Evolutionary conservation across 2,329 filamentous ascomycete species (phyloP), one percentile per base, ranked within the genome.

Genomic region (Neocatenulostroma microsporum): DNA sequence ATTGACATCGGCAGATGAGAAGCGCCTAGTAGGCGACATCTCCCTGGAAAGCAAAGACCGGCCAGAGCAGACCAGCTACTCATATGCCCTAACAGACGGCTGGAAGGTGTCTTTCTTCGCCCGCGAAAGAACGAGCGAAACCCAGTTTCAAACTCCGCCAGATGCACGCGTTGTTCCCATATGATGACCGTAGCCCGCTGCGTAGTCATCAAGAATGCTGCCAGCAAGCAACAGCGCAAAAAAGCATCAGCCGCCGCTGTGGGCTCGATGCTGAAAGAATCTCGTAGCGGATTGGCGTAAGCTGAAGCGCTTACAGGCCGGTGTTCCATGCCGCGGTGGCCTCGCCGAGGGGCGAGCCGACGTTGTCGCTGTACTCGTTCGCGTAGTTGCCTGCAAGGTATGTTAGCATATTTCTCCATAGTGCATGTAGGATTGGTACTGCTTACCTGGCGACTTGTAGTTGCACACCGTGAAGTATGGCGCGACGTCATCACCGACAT

Each of bases 381-480:
- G 49, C 63, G 36, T 70, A 66, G 62, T 81, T 80, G 34, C 75
- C 73, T 71, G 46, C 7, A 34, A 30, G 14, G 20, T 29, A 33
- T 42, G 37, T 42, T 25, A 33, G 15, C 13, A 32, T 4, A 33
- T 42, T 36, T 42, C 28, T 30, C 6, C 13, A 32, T 4, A 62
- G 2, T 1, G 34, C 12, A 31, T 12, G 5, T 4, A n/a, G 17
- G 13, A 25, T n/a, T 9, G 19, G 14, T 13, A 10, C 9, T 25
- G 37, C 76, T 62, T 76, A 84, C 84, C 86, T 45, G 77, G 66
- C 44, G 78, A 72, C 48, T 66, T 68, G 69, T 94, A 94, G 74
- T 94, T 89, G 80, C 86, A 94, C 54, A 93, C 85, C 20, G 83
- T 88, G 69, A 77, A 86, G 64, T 74, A 78, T n/a, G 78, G 64